Evolutionary conservation across 164 flowering plant species (phyloP).

Genomic region (Piper betle): DNA sequence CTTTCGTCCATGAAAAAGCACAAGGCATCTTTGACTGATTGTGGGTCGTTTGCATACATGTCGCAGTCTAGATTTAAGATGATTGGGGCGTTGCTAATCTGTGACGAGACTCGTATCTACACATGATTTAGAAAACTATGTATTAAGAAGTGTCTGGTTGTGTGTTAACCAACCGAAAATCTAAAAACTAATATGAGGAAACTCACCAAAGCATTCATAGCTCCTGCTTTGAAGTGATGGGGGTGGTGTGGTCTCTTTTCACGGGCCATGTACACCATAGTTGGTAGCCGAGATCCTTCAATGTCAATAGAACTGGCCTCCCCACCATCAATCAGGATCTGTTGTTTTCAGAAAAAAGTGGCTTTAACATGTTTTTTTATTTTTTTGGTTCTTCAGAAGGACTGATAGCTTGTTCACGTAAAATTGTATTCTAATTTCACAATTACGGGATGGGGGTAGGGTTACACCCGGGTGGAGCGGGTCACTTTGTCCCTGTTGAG

Average conservation of each 20-base stretch:
- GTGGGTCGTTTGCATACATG: slow-evolving; percentile 27
- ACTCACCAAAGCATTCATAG: slow-evolving; percentile 50
- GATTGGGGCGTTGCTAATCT: slow-evolving; percentile 18
- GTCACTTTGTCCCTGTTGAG: too few relatives aligned
- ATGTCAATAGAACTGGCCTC: slow-evolving; percentile 8
- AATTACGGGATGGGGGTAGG: too few relatives aligned
- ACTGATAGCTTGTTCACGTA: too few relatives aligned
- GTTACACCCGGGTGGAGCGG: too few relatives aligned
- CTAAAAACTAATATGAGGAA: not conserved
- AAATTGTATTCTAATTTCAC: too few relatives aligned
- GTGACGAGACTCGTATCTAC: slow-evolving; percentile 27
- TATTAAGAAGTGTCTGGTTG: too few relatives aligned
- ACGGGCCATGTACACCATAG: slow-evolving; percentile 39
- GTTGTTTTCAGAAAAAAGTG: too few relatives aligned
- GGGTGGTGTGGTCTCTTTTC: slow-evolving; percentile 32
- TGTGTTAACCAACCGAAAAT: too few relatives aligned
- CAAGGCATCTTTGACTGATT: slow-evolving; percentile 21
- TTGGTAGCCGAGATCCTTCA: slow-evolving; percentile 30
- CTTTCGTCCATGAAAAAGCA: slow-evolving; percentile 32
- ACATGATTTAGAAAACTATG: not conserved
- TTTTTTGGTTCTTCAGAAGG: too few relatives aligned
- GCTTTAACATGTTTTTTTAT: too few relatives aligned
- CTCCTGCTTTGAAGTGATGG: slow-evolving; percentile 52
- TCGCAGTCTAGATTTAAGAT: slow-evolving; percentile 33
- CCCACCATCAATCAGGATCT: too few relatives aligned